Evolutionary conservation across 345 rosid species (phyloP).

Genomic region (Kernera saxatilis): DNA sequence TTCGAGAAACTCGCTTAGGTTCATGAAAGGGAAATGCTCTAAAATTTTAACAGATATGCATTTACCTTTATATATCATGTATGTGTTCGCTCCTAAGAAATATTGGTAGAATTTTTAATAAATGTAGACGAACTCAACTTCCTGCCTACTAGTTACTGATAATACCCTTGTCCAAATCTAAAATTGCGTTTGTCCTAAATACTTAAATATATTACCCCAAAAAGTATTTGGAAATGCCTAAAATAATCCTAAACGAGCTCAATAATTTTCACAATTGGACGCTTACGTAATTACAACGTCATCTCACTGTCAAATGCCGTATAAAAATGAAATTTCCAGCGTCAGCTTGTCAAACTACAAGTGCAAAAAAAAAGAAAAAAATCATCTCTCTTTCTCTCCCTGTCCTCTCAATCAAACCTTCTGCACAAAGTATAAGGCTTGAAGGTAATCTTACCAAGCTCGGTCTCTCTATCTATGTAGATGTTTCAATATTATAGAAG

Average conservation of each 20-base stretch:
- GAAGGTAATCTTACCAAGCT: constrained; percentile 1
- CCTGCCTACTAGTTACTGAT: not conserved
- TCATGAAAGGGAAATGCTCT: too few relatives aligned
- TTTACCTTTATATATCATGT: too few relatives aligned
- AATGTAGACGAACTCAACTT: not conserved
- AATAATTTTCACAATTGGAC: not conserved
- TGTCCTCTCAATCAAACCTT: too few relatives aligned
- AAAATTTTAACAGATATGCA: too few relatives aligned
- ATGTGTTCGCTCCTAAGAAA: too few relatives aligned
- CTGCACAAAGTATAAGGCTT: not conserved
- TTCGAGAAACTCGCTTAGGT: too few relatives aligned
- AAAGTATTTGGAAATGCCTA: not conserved
- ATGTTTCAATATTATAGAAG: not conserved
- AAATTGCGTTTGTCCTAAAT: too few relatives aligned
- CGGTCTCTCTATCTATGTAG: not conserved
- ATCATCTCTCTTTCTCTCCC: not conserved
- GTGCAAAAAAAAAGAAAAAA: not conserved
- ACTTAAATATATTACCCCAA: not conserved
- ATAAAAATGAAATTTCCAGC: not conserved
- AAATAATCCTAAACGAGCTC: not conserved
- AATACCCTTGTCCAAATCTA: not conserved
- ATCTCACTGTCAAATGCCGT: not conserved
- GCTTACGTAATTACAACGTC: not conserved
- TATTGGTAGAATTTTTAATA: not conserved
- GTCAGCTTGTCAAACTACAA: not conserved